phyloP scores from a whole-genome alignment of 768 basidiomycete genomes.

The Leccinum obscurum region DNA sequence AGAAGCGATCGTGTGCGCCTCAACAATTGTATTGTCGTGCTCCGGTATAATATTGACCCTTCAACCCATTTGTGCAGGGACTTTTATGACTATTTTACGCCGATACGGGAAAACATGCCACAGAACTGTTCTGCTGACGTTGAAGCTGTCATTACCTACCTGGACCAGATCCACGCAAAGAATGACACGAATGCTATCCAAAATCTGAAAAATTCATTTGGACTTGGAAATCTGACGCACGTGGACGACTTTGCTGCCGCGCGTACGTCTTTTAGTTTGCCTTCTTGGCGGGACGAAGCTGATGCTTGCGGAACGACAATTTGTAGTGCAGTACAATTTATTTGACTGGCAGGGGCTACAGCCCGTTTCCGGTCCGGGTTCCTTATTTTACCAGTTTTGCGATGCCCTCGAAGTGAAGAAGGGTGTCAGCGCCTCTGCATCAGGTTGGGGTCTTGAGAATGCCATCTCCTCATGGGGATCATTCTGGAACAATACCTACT shows the following conservation, averaged over 20 bases:
- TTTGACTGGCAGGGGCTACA: constrained; percentile 71
- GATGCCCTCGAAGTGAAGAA: constrained; percentile 41
- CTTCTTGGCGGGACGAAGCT: not conserved
- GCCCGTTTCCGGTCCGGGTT: constrained; percentile 45
- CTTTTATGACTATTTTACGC: constrained; percentile 62
- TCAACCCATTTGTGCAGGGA: constrained; percentile 15
- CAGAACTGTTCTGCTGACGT: constrained; percentile 74
- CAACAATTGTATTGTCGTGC: not conserved
- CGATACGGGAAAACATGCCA: constrained; percentile 67
- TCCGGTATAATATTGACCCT: not conserved
- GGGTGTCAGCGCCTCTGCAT: constrained; percentile 42
- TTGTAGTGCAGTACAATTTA: constrained; percentile 47
- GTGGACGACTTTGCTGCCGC: constrained; percentile 68
- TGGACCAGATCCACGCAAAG: constrained; percentile 56
- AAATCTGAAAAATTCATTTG: constrained; percentile 56
- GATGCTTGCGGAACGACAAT: constrained; percentile 27
- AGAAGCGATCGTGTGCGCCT: constrained; percentile 42
- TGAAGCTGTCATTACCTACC: constrained; percentile 58
- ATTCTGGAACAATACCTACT: constrained; percentile 55
- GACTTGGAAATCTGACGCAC: constrained; percentile 56
- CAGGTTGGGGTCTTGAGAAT: constrained; percentile 63
- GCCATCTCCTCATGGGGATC: constrained; percentile 61
- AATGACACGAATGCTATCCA: constrained; percentile 49
- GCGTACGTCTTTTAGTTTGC: constrained; percentile 30
- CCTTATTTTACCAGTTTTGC: constrained; percentile 40